phyloP scores from a whole-genome alignment of 129 eudicot genomes.

The Gnaphalium uliginosum region DNA sequence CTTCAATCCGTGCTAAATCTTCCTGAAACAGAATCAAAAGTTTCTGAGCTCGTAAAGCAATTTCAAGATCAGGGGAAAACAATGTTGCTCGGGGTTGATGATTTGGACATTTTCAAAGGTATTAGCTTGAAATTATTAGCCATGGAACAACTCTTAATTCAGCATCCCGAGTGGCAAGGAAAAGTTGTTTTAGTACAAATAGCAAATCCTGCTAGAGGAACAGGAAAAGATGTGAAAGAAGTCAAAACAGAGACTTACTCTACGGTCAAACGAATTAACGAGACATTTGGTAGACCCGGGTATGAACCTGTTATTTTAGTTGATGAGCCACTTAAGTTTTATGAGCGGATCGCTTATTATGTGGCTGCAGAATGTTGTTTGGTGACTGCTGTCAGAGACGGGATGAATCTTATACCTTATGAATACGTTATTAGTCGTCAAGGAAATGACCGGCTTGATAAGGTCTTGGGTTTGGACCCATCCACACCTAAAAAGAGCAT shows the following conservation, averaged over 20 bases:
- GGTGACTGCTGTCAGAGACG: constrained; percentile 85
- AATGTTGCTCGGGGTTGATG: constrained; percentile 79
- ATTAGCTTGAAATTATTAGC: constrained; percentile 76
- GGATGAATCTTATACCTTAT: constrained; percentile 87
- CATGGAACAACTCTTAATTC: constrained; percentile 71
- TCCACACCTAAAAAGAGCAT: constrained; percentile 60
- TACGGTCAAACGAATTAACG: constrained; percentile 63
- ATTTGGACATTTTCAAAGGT: constrained; percentile 84
- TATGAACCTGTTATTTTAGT: constrained; percentile 66
- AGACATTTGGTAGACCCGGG: constrained; percentile 62
- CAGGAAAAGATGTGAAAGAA: constrained; percentile 79
- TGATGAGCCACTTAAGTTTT: constrained; percentile 61
- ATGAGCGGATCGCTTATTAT: constrained; percentile 72
- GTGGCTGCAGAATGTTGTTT: constrained; percentile 79
- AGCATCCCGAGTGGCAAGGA: constrained; percentile 86
- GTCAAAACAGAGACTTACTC: constrained; percentile 67
- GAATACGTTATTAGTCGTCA: constrained; percentile 78
- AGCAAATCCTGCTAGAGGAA: constrained; percentile 88
- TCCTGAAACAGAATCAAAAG: constrained; percentile 66
- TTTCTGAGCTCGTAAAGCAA: constrained; percentile 55
- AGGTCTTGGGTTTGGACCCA: constrained; percentile 48
- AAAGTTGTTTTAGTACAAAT: constrained; percentile 82
- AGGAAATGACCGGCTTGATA: constrained; percentile 63
- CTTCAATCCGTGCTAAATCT: constrained; percentile 65
- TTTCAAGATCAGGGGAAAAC: constrained; percentile 54